These are phyloP conservation scores for Eucalyptus sp. DNA, from an alignment of 345 rosid species.

Conservation along the genomic window DNA sequence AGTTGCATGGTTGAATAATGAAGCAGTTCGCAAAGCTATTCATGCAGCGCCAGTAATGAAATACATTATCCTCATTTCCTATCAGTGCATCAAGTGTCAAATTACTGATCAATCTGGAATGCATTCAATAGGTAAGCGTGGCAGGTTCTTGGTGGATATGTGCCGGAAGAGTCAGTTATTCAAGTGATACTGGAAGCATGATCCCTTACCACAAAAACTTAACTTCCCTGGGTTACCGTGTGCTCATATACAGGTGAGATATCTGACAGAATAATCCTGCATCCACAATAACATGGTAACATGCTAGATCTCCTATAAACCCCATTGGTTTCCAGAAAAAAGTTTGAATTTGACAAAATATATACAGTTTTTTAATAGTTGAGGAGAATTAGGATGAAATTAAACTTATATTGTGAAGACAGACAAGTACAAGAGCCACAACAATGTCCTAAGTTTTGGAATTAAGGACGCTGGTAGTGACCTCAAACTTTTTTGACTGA, in stretches of 20 bases:
- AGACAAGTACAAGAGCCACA: neutral
- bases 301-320: neutral
- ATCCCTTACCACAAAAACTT: conserved; percentile 20
- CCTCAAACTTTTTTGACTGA: neutral
- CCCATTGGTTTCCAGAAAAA: neutral
- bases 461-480: neutral
- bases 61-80: neutral
- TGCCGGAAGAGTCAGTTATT: neutral
- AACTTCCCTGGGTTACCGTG: conserved; percentile 19
- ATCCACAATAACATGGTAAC: neutral
- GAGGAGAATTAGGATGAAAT: neutral
- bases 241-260: conserved; percentile 25
- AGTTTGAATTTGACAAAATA: neutral
- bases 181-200: conserved; percentile 9
- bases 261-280: neutral
- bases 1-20: conserved; percentile 30
- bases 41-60: conserved; percentile 31
- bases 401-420: neutral
- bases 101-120: neutral
- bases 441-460: neutral
- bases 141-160: conserved; percentile 3
- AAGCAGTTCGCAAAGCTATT: conserved; percentile 30
- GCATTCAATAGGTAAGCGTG: neutral
- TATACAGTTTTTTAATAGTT: neutral
- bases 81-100: neutral